Percentiles rank a stretch among this genome's conserved stretches.
Evolutionary conservation across 306 rosid species (phyloP).

Genomic region (Coriaria nepalensis): DNA sequence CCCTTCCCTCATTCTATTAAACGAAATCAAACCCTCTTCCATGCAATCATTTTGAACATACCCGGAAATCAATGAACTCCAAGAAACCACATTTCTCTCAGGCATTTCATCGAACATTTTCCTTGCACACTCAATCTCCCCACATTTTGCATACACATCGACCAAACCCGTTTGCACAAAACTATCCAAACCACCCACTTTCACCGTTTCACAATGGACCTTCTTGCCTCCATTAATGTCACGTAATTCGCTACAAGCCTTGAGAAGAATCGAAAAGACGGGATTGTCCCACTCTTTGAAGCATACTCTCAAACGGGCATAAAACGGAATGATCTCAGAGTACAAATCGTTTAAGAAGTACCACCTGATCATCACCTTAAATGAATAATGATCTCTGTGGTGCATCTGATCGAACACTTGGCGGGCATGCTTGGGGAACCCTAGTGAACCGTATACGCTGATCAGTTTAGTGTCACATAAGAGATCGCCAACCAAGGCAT

Average conservation of each 20-base stretch:
- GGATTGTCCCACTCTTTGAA: slow-evolving; percentile 24
- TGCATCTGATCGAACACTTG: slow-evolving; percentile 43
- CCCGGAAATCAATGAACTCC: slow-evolving; percentile 70
- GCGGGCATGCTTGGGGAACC: slow-evolving; percentile 35
- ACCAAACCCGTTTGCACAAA: slow-evolving; percentile 41
- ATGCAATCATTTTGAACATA: slow-evolving; percentile 59
- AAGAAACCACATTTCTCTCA: slow-evolving; percentile 43
- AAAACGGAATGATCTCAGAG: slow-evolving; percentile 28
- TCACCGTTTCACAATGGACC: slow-evolving; percentile 44
- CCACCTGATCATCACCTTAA: slow-evolving; percentile 61
- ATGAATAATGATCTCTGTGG: slow-evolving; percentile 36
- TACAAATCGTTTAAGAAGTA: slow-evolving; percentile 42
- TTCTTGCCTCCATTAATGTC: slow-evolving; percentile 24
- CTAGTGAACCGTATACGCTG: slow-evolving; percentile 46
- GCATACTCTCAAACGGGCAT: slow-evolving; percentile 22
- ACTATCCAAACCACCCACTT: slow-evolving; percentile 31
- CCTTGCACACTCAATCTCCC: slow-evolving; percentile 18
- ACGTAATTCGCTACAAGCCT: slow-evolving; percentile 42
- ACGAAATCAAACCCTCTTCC: slow-evolving; percentile 35
- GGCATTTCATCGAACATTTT: slow-evolving; percentile 38
- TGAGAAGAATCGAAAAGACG: slow-evolving; percentile 43
- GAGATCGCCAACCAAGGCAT: slow-evolving; percentile 26
- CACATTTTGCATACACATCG: slow-evolving; percentile 43
- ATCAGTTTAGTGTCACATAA: slow-evolving; percentile 34
- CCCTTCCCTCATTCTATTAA: slow-evolving; percentile 54